Evolutionary conservation across 495 filamentous ascomycete species (phyloP).

Genomic region (Aspergillus ellipticus): DNA sequence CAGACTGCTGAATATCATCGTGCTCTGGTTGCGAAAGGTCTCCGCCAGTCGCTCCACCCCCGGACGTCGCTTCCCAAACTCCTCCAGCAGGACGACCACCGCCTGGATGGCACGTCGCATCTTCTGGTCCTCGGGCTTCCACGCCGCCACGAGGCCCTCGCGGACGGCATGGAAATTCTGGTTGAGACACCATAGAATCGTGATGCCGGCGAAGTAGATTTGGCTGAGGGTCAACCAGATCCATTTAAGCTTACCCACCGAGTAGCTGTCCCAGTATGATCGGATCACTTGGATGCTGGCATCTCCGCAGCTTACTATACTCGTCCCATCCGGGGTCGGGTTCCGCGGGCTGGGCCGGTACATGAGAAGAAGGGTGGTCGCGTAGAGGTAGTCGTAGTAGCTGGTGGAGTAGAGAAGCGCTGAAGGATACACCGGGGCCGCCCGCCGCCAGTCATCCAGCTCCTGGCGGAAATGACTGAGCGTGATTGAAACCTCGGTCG

Average conservation of each 20-base stretch:
- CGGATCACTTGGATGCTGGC: slow-evolving; percentile 48
- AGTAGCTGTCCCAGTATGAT: slow-evolving; percentile 49
- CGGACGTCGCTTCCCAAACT: slow-evolving; percentile 46
- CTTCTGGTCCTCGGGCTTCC: slow-evolving; percentile 43
- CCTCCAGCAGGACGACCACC: slow-evolving; percentile 45
- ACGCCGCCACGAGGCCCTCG: slow-evolving; percentile 35
- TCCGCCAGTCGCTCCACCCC: slow-evolving; percentile 45
- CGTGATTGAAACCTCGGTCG: slow-evolving; percentile 29
- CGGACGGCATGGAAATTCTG: slow-evolving; percentile 44
- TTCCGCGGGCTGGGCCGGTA: slow-evolving; percentile 48
- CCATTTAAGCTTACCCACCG: slow-evolving; percentile 50
- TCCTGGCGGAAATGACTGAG: slow-evolving; percentile 45
- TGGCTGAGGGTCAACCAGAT: slow-evolving; percentile 54
- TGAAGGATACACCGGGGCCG: slow-evolving; percentile 36
- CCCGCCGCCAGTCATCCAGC: slow-evolving; percentile 46
- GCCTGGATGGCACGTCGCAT: slow-evolving; percentile 46
- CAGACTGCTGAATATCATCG: slow-evolving; percentile 45
- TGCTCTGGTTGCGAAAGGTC: slow-evolving; percentile 44
- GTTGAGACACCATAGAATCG: slow-evolving; percentile 48
- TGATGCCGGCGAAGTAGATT: slow-evolving; percentile 48
- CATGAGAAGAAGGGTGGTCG: slow-evolving; percentile 49
- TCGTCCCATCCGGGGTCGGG: slow-evolving; percentile 39
- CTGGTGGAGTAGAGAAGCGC: slow-evolving; percentile 46
- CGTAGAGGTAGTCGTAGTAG: slow-evolving; percentile 51
- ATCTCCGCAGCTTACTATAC: slow-evolving; percentile 48